A percentile compares a stretch with the other conserved stretches of the same genome.
Conservation (phyloP, 1,284 basidiomycete genomes). For the Apiotrichum gracile region DNA sequence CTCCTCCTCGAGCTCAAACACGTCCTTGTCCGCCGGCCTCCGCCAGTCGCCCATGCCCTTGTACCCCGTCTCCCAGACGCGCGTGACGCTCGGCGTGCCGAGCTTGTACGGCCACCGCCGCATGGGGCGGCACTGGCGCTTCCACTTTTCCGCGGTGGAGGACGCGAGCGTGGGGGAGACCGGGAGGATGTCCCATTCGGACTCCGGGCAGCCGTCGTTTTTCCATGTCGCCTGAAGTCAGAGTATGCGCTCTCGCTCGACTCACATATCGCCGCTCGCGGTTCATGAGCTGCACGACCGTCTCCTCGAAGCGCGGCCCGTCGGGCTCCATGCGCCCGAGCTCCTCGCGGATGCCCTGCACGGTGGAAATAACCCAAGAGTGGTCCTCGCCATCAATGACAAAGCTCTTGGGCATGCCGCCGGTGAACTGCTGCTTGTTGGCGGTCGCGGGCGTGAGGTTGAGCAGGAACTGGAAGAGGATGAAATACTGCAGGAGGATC, state of each 20-base stretch:
- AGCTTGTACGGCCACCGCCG: conserved; percentile 26
- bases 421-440: conserved; percentile 38
- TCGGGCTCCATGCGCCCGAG: conserved; percentile 31
- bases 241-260: background rate
- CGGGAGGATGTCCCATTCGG: conserved; percentile 32
- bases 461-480: conserved; percentile 45
- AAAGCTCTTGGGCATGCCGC: conserved; percentile 42
- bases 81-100: conserved; percentile 35
- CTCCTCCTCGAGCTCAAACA: conserved; percentile 26
- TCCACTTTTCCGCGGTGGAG: conserved; percentile 11
- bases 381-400: conserved; percentile 31
- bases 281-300: conserved; percentile 33
- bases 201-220: conserved; percentile 40
- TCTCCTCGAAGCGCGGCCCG: conserved; percentile 33
- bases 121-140: conserved; percentile 21
- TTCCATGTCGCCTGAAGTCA: conserved; percentile 41
- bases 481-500: conserved; percentile 44
- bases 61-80: conserved; percentile 31
- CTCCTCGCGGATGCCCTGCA: conserved; percentile 30
- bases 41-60: conserved; percentile 29
- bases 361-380: conserved; percentile 30
- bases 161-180: conserved; percentile 16
- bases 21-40: conserved; percentile 4
- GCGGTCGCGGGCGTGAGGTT: conserved; percentile 35
- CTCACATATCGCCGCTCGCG: conserved; percentile 38